Evolutionary conservation across 106 monocot species (phyloP).

Genomic region (Dioscorea alata): DNA sequence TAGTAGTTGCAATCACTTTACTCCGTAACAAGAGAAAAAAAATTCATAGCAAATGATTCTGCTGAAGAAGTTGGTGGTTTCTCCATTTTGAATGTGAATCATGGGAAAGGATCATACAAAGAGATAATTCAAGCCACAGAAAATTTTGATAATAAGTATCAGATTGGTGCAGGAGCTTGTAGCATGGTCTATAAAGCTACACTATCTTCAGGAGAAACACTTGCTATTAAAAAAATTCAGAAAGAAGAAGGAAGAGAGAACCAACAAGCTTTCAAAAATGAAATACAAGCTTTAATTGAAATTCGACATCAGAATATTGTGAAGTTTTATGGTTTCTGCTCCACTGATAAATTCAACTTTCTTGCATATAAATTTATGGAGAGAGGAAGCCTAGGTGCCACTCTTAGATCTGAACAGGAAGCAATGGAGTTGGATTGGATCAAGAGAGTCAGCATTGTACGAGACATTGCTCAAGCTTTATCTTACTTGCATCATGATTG

Average conservation of each 20-base stretch:
- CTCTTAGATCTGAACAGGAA: background rate
- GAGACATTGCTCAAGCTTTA: slow-evolving; percentile 30
- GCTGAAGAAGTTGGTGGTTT: too few relatives aligned
- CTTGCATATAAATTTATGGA: slow-evolving; percentile 23
- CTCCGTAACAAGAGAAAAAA: background rate
- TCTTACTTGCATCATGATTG: slow-evolving; percentile 44
- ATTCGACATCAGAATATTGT: slow-evolving; percentile 37
- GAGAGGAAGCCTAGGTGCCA: background rate
- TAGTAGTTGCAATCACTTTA: background rate
- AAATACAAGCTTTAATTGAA: slow-evolving; percentile 17
- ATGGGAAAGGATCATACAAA: slow-evolving; percentile 10
- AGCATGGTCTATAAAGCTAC: slow-evolving; percentile 27
- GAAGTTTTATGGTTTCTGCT: slow-evolving; percentile 33
- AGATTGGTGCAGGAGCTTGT: slow-evolving; percentile 21
- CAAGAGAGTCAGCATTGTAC: slow-evolving; percentile 14
- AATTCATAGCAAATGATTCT: background rate
- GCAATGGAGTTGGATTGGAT: slow-evolving; percentile 25
- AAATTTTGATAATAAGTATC: slow-evolving; percentile 23
- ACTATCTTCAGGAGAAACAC: background rate
- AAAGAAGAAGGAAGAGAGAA: background rate
- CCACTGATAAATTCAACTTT: slow-evolving; percentile 11
- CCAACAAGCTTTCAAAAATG: slow-evolving; percentile 11
- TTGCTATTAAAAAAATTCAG: slow-evolving; percentile 30
- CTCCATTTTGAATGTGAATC: background rate
- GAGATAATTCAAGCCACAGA: slow-evolving; percentile 29